Evolutionary conservation across 1,284 basidiomycete genomes (phyloP), one percentile per base, ranked within the genome.

Genomic region (Naganishia cerealis): DNA sequence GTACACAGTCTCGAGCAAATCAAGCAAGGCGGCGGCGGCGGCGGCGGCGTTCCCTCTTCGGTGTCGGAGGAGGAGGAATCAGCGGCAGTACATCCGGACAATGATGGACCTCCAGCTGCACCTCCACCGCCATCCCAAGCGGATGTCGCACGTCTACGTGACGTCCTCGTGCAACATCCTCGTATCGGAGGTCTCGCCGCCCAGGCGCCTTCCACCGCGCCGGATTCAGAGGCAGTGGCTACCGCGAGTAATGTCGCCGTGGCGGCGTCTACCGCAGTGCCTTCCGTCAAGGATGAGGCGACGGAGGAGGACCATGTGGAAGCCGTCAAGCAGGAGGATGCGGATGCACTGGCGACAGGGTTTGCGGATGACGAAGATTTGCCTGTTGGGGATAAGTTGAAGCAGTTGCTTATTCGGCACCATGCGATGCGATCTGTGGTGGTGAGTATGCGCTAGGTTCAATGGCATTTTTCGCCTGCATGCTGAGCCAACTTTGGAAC

Each of bases 1-100:
- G 87, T 77, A 21, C 86, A 84, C 53, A 86, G 86, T 0, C 87
- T 90, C 86, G 90, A 90, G 72, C 89, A 90, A 68, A 87, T 91
- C 46, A 24, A 50, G 29, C 29, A 33, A 59, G 77, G 58, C 38
- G n/a, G n/a, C n/a, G n/a, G n/a, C n/a, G n/a, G n/a, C n/a, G n/a
- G n/a, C n/a, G n/a, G n/a, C n/a, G 71, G 72, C 42, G 13, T 13
- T 21, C 0, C 33, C 10, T 33, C 48, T 7, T 24, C 36, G 29
- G 29, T 6, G 29, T 33, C 29, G 29, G 29, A 33, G 29, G 29
- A 33, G 6, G 2, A 33, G 29, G 3, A 33, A 33, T 52, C 40
- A 29, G n/a, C 33, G 26, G 65, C 26, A 21, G 59, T 29, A 29
- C 57, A 48, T n/a, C 50, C 67, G 12, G 21, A 58, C 16, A 48